Evolutionary conservation across 768 basidiomycete genomes (phyloP).

Genomic region (Tylopilus rubrobrunneus): DNA sequence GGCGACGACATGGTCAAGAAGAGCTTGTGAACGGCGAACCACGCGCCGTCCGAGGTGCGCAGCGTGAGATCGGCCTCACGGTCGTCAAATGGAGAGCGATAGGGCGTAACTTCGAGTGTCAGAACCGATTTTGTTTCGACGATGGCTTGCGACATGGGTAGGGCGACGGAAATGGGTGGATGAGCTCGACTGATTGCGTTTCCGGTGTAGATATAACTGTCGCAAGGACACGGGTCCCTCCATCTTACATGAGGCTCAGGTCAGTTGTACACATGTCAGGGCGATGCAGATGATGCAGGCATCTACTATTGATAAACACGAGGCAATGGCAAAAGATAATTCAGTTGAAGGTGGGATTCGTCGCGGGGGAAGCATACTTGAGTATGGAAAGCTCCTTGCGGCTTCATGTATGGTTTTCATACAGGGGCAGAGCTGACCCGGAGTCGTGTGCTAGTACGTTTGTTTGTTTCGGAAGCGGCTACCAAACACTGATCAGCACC

Average conservation of each 20-base stretch:
- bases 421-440: constrained; percentile 1
- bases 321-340: constrained; percentile 14
- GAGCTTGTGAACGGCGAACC: constrained; percentile 42
- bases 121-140: constrained; percentile 24
- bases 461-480: constrained; percentile 9
- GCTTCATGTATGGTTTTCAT: constrained; percentile 1
- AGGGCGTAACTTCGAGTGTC: constrained; percentile 25
- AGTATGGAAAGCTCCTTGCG: constrained; percentile 22
- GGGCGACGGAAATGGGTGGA: constrained; percentile 9
- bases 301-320: constrained; percentile 23
- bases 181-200: constrained; percentile 13
- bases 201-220: constrained; percentile 28
- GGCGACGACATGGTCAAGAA: constrained; percentile 41
- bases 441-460: constrained; percentile 14
- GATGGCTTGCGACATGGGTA: constrained; percentile 27
- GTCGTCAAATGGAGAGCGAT: constrained; percentile 37
- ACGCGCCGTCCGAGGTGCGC: constrained; percentile 37
- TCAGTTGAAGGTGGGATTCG: not conserved
- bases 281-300: constrained; percentile 4
- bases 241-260: constrained; percentile 27
- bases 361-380: not conserved
- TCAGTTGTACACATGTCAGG: constrained; percentile 26
- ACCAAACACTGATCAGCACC: constrained; percentile 1
- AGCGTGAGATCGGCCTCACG: constrained; percentile 41
- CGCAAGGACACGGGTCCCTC: constrained; percentile 9